Conservation (phyloP, 2,329 filamentous ascomycete genomes). For the Tolypocladium album region DNA sequence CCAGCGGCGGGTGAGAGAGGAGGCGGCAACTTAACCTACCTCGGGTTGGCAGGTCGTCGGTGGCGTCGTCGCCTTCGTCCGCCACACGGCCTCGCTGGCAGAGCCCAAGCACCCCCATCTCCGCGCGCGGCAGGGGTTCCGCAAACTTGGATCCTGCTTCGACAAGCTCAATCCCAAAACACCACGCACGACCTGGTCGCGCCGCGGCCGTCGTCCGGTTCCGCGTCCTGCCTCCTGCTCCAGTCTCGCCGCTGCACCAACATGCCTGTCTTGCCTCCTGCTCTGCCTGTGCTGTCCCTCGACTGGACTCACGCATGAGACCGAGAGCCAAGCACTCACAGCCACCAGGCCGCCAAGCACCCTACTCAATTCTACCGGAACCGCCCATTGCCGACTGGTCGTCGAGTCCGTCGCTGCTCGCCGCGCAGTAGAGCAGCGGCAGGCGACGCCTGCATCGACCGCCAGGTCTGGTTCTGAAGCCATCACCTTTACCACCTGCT, state of each 20-base stretch:
- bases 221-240: background rate
- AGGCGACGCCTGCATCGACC: background rate
- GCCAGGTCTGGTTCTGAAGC: background rate
- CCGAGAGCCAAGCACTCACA: background rate
- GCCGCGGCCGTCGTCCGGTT: background rate
- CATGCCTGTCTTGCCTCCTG: slow-evolving; percentile 9
- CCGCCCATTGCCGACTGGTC: background rate
- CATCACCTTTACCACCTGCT: background rate
- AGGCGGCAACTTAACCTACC: too few relatives aligned
- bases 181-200: background rate
- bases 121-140: background rate
- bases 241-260: slow-evolving; percentile 1
- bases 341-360: background rate
- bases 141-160: background rate
- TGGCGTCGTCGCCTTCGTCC: background rate
- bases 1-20: background rate
- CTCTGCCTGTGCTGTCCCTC: slow-evolving; percentile 10
- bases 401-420: background rate
- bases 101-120: background rate
- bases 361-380: background rate
- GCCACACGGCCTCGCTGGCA: too few relatives aligned
- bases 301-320: slow-evolving; percentile 13
- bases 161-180: background rate
- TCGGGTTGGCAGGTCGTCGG: background rate
- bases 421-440: background rate